Conservation (phyloP, 2,329 filamentous ascomycete species). For the Trichoderma atroviride region DNA sequence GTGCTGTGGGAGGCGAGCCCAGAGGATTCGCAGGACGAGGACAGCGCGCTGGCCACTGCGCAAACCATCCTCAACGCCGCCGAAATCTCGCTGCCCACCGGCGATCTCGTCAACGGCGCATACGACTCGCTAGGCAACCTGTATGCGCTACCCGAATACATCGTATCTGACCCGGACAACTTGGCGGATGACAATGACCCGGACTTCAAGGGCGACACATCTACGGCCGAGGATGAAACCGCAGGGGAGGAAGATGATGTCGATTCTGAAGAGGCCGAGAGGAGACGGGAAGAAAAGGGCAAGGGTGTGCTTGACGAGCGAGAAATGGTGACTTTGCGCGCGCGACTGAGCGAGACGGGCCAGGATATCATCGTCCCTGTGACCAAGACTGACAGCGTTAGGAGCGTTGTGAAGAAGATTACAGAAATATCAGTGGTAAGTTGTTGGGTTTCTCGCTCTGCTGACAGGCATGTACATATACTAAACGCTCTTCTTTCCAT, state of each 20-base stretch:
- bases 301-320: constrained; percentile 57
- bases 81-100: constrained; percentile 73
- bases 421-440: constrained; percentile 65
- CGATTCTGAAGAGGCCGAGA: constrained; percentile 40
- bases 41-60: constrained; percentile 61
- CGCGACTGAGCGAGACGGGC: constrained; percentile 67
- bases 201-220: constrained; percentile 39
- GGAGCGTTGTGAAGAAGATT: constrained; percentile 63
- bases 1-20: constrained; percentile 63
- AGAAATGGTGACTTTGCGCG: constrained; percentile 60
- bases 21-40: constrained; percentile 42
- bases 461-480: too few species aligned
- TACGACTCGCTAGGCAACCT: constrained; percentile 73
- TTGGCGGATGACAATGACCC: constrained; percentile 44
- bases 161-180: constrained; percentile 68
- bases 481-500: constrained; percentile 42
- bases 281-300: constrained; percentile 60
- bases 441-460: too few species aligned
- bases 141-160: constrained; percentile 68
- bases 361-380: constrained; percentile 64
- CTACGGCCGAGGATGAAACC: constrained; percentile 43
- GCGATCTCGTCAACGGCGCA: constrained; percentile 69
- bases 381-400: constrained; percentile 64
- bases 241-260: constrained; percentile 43
- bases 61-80: constrained; percentile 80